A percentile compares a stretch with the other conserved stretches of the same genome.
Conservation (phyloP, 768 basidiomycete genomes). For the Ephemerocybe angulata region DNA sequence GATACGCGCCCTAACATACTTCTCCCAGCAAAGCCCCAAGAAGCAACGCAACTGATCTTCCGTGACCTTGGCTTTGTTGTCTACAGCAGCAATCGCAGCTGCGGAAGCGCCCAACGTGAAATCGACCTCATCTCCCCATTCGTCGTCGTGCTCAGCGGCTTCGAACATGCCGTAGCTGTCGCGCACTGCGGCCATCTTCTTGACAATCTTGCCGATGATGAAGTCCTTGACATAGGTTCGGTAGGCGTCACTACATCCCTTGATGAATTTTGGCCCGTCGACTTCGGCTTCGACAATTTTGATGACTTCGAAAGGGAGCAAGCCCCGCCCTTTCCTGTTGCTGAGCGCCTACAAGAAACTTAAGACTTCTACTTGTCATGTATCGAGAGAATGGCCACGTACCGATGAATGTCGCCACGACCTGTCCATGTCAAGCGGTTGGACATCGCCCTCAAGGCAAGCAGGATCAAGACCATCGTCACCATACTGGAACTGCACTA, state of each 20-base stretch:
- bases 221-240: slow-evolving; percentile 66
- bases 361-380: neutral
- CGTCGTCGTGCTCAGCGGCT: slow-evolving; percentile 66
- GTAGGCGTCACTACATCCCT: slow-evolving; percentile 70
- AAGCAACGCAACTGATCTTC: slow-evolving; percentile 74
- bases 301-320: slow-evolving; percentile 85
- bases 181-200: slow-evolving; percentile 63
- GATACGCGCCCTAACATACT: slow-evolving; percentile 93
- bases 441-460: slow-evolving; percentile 91
- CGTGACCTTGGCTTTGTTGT: slow-evolving; percentile 89
- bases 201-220: slow-evolving; percentile 62
- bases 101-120: slow-evolving; percentile 67
- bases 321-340: slow-evolving; percentile 51
- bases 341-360: slow-evolving; percentile 52
- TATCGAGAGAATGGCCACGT: slow-evolving; percentile 17
- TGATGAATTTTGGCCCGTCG: slow-evolving; percentile 52
- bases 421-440: slow-evolving; percentile 85
- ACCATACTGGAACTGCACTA: slow-evolving; percentile 96
- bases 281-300: slow-evolving; percentile 68
- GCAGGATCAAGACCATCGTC: slow-evolving; percentile 98
- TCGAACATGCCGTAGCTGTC: slow-evolving; percentile 78
- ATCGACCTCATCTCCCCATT: slow-evolving; percentile 78
- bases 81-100: slow-evolving; percentile 74
- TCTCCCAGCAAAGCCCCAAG: slow-evolving; percentile 83
- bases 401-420: slow-evolving; percentile 85